Evolutionary conservation across 164 flowering plant species (phyloP).

Genomic region (Nymphaea colorata): DNA sequence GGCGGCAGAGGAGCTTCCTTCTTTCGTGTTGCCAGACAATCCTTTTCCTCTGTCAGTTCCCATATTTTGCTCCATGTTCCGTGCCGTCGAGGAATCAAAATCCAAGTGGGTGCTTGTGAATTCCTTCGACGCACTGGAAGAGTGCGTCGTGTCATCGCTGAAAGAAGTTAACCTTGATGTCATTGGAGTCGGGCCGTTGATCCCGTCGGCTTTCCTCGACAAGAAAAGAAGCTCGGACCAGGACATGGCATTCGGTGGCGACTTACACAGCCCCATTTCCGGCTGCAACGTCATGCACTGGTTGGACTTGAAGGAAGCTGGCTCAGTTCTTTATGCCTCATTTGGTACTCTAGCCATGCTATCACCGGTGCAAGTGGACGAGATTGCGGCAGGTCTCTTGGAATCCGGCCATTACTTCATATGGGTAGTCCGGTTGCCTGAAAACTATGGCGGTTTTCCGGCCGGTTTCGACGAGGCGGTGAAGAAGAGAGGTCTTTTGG

Average conservation of each 20-base stretch:
- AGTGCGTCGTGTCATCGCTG: constrained; percentile 11
- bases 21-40: background rate
- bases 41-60: background rate
- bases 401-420: constrained; percentile 11
- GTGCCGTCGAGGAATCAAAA: constrained; percentile 3
- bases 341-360: constrained; percentile 6
- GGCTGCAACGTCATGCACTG: constrained; percentile 1
- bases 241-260: background rate
- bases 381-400: constrained; percentile 11
- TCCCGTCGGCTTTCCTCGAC: constrained; percentile 32
- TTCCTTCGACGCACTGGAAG: constrained; percentile 34
- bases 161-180: constrained; percentile 5
- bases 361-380: constrained; percentile 11
- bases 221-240: constrained; percentile 3
- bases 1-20: constrained; percentile 12
- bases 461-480: constrained; percentile 1
- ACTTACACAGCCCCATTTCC: background rate
- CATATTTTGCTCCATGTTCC: background rate
- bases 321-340: constrained; percentile 8
- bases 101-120: constrained; percentile 29
- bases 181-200: constrained; percentile 35
- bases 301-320: constrained; percentile 2
- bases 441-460: background rate
- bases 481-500: constrained; percentile 12
- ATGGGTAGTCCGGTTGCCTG: constrained; percentile 17